Evolutionary conservation across 345 rosid genomes (phyloP).

Genomic region (Toxicodendron radicans): DNA sequence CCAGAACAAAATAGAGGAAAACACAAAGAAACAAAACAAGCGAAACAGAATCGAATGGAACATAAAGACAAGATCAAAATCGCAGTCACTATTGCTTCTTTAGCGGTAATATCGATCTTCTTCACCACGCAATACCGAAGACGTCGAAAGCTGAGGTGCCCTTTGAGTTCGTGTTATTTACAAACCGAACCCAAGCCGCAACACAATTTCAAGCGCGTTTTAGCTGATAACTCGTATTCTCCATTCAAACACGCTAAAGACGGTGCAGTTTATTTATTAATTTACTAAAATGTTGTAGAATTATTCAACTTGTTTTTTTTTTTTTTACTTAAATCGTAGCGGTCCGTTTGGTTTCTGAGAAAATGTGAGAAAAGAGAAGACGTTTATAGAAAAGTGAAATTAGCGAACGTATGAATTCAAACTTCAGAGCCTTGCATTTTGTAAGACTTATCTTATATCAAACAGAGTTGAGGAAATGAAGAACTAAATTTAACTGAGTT

Average conservation of each 20-base stretch:
- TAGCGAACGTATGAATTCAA: background rate
- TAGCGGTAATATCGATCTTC: constrained; percentile 49
- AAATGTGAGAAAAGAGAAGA: background rate
- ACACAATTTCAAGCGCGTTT: constrained; percentile 62
- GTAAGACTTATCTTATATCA: too few relatives aligned
- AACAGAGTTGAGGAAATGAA: background rate
- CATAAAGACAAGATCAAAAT: constrained; percentile 40
- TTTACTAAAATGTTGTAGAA: background rate
- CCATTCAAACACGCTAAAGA: constrained; percentile 65
- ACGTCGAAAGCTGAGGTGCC: constrained; percentile 40
- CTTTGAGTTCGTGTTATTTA: constrained; percentile 54
- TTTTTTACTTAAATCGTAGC: background rate
- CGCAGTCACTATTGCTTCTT: constrained; percentile 45
- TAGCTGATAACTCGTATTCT: constrained; percentile 85
- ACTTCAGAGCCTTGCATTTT: background rate
- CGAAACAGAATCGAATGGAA: constrained; percentile 36
- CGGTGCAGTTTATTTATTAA: constrained; percentile 20
- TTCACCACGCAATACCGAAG: constrained; percentile 42
- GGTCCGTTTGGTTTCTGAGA: background rate
- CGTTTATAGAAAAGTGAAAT: background rate
- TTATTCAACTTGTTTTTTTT: background rate
- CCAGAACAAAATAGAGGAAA: background rate
- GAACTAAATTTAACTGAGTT: background rate
- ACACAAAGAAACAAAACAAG: background rate
- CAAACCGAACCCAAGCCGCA: constrained; percentile 73